phyloP scores from a whole-genome alignment of 2,329 filamentous ascomycete genomes.

The Epichloe glyceriae region DNA sequence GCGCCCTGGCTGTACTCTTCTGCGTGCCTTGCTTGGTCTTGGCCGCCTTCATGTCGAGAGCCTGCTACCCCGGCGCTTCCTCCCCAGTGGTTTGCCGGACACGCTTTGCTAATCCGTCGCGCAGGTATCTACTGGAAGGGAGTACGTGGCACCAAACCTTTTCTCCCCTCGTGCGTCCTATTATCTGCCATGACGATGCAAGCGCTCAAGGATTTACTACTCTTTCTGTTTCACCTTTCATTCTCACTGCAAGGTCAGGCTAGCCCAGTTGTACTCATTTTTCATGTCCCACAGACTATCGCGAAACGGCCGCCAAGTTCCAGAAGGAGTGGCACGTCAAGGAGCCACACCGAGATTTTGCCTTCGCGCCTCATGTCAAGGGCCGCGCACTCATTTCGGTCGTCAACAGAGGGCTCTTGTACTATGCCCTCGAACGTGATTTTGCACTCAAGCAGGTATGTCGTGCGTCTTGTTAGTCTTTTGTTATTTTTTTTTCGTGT shows the following conservation, averaged over 20 bases:
- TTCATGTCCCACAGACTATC: slow-evolving; percentile 39
- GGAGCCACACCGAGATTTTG: slow-evolving; percentile 48
- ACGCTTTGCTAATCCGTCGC: slow-evolving; percentile 3
- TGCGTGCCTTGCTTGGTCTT: slow-evolving; percentile 8
- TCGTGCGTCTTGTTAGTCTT: slow-evolving; percentile 6
- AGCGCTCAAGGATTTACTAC: not conserved
- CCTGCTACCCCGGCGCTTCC: slow-evolving; percentile 2
- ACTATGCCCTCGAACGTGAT: slow-evolving; percentile 46
- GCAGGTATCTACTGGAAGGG: slow-evolving; percentile 48
- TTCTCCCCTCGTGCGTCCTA: not conserved
- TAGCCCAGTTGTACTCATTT: not conserved
- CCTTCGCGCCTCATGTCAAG: slow-evolving; percentile 52
- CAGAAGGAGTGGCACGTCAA: slow-evolving; percentile 55
- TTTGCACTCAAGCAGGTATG: slow-evolving; percentile 36
- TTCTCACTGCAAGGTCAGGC: not conserved
- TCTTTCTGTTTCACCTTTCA: not conserved
- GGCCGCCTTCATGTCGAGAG: slow-evolving; percentile 9
- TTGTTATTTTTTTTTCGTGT: slow-evolving; percentile 6
- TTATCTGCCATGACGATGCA: not conserved
- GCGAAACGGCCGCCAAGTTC: slow-evolving; percentile 53
- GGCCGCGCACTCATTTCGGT: slow-evolving; percentile 50
- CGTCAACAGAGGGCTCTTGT: slow-evolving; percentile 50
- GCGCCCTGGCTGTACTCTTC: slow-evolving; percentile 1
- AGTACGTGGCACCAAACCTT: slow-evolving; percentile 35
- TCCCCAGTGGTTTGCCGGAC: slow-evolving; percentile 5